These are phyloP conservation scores for Globisporangium polare DNA, from an alignment of 352 stramenopile species.

Conservation along the genomic window DNA sequence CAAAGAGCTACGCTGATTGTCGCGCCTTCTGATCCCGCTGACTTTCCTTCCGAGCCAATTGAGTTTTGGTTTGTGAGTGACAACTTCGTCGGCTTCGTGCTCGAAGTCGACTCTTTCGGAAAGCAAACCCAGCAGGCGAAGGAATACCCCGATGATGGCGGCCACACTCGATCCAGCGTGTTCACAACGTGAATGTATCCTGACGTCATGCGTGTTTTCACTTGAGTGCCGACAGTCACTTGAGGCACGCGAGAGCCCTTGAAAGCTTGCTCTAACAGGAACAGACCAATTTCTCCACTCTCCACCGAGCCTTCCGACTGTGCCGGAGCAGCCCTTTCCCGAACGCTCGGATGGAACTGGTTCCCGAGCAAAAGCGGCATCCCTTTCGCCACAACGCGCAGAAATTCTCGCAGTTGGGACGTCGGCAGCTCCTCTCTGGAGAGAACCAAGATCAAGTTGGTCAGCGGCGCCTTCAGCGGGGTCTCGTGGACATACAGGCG, in stretches of 20 bases:
- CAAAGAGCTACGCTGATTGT: constrained; percentile 45
- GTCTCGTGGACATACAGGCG: constrained; percentile 30
- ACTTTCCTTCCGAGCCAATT: background rate
- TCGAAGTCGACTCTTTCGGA: constrained; percentile 17
- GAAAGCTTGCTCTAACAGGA: constrained; percentile 38
- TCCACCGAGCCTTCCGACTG: background rate
- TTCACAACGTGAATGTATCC: constrained; percentile 69
- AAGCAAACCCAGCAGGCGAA: constrained; percentile 77
- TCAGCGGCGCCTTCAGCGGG: constrained; percentile 29
- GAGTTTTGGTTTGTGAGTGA: background rate
- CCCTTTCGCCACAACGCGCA: constrained; percentile 42
- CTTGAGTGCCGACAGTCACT: constrained; percentile 48
- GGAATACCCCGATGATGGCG: constrained; percentile 65
- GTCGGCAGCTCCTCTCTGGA: constrained; percentile 48
- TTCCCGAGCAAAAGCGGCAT: constrained; percentile 48
- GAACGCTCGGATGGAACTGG: constrained; percentile 10
- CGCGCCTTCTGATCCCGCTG: background rate
- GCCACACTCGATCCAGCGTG: constrained; percentile 55
- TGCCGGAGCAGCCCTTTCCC: background rate
- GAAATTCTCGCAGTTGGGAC: constrained; percentile 42
- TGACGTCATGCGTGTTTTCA: constrained; percentile 42
- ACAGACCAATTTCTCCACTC: constrained; percentile 38
- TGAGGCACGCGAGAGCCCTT: constrained; percentile 45
- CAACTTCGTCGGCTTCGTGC: background rate
- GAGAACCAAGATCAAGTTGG: constrained; percentile 39